Base-by-base conservation (phyloP, 2,329 filamentous ascomycete genomes). In the Scytalidium lignicola region DNA sequence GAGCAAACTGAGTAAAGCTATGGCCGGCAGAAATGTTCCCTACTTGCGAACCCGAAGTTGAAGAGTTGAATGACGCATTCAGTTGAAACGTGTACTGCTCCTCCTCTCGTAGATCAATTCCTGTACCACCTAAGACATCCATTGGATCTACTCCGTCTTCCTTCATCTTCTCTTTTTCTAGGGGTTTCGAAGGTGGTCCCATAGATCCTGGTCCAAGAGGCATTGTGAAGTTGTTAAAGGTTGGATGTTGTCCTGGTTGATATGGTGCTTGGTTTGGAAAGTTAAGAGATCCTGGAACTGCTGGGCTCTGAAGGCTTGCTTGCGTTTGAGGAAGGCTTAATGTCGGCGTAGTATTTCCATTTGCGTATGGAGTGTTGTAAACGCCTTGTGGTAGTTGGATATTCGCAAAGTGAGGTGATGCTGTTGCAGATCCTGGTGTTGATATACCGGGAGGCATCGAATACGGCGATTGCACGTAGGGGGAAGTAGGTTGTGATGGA, bases 71-170 rank as follows among this genome's bases (percentile, higher is more conserved):
- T 8, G 74, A 75, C 47, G 73, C 68, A 41, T 80, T 78, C 49
- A 82, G 74, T 51, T 82, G 83, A 41, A 88, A 84, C 66, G 93
- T 75, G 56, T 83, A 88, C 58, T 90, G 88, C 62, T 95, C 89
- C 66, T 96, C 91, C 55, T 90, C 90, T 51, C 86, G 83, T 43
- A 96, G 70, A 70, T 96, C 88, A 55, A 96, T 90, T 44, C 90
- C 90, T 15, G 90, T 92, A 17, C 87, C 88, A 17, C 85, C 85
- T 48, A 96, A 70, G 45, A 90, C 87, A 69, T 96, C 91, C 56
- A 86, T 88, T 42, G 91, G 78, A 60, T 95, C 89, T 59, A 91
- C 74, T 48, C 78, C 76, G 55, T 83, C 89, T 12, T 78, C 75
- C 41, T 82, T 65, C 15, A 53, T 43, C 43, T 60, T 64, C 6